These are phyloP conservation scores for Ophiostoma perfectum DNA, from an alignment of 2,329 filamentous ascomycete genomes.

Conservation along the genomic window DNA sequence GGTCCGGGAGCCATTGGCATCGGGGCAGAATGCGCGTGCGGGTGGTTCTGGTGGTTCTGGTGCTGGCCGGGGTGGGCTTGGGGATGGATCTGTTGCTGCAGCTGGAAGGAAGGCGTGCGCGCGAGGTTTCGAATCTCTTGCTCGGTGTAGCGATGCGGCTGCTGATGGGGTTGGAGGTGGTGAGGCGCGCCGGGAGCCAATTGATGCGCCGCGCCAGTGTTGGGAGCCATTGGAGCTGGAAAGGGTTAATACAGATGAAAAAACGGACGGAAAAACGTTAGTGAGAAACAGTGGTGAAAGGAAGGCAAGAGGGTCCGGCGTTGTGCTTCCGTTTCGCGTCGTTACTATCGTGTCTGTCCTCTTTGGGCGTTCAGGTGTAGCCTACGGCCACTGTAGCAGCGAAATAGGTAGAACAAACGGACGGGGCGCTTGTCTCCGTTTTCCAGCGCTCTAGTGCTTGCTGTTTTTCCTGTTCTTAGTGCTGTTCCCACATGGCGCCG, in stretches of 20 bases:
- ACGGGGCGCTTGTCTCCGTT: not conserved
- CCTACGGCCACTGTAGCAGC: no score
- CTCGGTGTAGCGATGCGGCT: constrained; percentile 14
- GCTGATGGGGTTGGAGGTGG: constrained; percentile 15
- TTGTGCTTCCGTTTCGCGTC: constrained; percentile 7
- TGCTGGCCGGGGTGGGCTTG: constrained; percentile 18
- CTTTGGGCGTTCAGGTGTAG: not conserved
- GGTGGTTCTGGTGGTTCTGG: constrained; percentile 17
- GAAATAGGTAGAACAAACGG: no score
- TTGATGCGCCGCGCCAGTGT: constrained; percentile 14
- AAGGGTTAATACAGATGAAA: not conserved
- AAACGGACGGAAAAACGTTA: not conserved
- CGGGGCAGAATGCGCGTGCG: constrained; percentile 10
- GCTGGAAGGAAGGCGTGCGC: not conserved
- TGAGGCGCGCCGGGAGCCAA: constrained; percentile 12
- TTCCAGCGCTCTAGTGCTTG: not conserved
- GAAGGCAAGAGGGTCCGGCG: constrained; percentile 3
- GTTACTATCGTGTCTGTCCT: constrained; percentile 6
- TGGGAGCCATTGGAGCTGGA: constrained; percentile 9
- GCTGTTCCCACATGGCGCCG: not conserved
- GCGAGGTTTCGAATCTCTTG: not conserved
- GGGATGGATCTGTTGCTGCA: not conserved
- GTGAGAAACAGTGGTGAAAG: not conserved
- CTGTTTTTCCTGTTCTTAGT: not conserved
- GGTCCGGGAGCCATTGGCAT: constrained; percentile 21